These are phyloP conservation scores for Poteriospumella lacustris DNA, from an alignment of 108 stramenopile genomes.

Conservation along the genomic window DNA sequence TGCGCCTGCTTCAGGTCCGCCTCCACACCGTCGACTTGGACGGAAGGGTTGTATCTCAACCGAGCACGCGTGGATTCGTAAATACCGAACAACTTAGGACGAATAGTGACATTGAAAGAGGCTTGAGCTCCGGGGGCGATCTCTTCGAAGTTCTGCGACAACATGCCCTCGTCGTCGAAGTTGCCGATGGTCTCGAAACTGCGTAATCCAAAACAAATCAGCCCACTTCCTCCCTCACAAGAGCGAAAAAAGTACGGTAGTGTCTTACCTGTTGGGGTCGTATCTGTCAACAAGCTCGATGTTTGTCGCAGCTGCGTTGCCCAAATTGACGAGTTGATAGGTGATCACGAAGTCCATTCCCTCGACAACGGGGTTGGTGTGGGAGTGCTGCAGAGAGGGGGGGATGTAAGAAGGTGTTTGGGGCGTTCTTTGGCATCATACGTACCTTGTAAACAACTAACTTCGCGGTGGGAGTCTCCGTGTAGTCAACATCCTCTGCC, in stretches of 20 bases:
- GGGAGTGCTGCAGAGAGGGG: neutral
- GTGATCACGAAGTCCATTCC: slow-evolving; percentile 11
- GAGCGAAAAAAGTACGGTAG: neutral
- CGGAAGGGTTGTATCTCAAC: neutral
- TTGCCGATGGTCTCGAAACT: neutral
- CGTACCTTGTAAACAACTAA: too few relatives aligned
- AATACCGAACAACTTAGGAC: slow-evolving; percentile 23
- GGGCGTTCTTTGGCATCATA: too few relatives aligned
- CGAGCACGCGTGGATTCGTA: slow-evolving; percentile 19
- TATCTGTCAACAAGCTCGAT: slow-evolving; percentile 21
- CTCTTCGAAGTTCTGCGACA: neutral
- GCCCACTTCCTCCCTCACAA: neutral
- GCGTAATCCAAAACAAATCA: neutral
- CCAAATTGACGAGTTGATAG: slow-evolving; percentile 10
- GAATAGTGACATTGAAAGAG: slow-evolving; percentile 14
- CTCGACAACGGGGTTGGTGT: slow-evolving; percentile 23
- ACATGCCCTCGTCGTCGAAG: neutral
- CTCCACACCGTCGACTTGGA: neutral
- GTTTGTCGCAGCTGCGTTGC: neutral
- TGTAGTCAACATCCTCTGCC: too few relatives aligned
- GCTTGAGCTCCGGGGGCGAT: neutral
- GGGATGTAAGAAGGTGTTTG: too few relatives aligned
- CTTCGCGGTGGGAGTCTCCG: too few relatives aligned
- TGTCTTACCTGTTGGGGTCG: slow-evolving; percentile 2
- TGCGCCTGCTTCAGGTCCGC: neutral